A percentile compares a stretch with the other conserved stretches of the same genome.
Conservation (phyloP, 129 eudicot genomes). For the Tagetes erecta region DNA sequence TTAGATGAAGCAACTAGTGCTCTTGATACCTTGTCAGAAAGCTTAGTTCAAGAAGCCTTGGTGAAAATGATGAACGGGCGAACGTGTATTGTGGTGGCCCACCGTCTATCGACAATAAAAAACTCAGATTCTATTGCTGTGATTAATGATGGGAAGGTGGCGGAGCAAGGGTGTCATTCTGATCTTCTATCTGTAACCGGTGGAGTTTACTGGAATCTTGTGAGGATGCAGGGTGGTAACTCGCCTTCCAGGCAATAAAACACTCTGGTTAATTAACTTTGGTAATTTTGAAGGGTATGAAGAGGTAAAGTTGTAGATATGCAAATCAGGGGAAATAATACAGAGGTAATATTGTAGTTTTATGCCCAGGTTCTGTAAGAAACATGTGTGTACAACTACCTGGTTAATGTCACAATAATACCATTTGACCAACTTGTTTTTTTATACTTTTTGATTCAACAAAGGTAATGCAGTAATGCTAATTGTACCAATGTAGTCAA, state of each 20-base stretch:
- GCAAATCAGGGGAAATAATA: constrained; percentile 10
- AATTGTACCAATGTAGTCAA: background rate
- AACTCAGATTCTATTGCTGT: constrained; percentile 61
- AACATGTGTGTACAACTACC: constrained; percentile 11
- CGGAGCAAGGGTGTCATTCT: constrained; percentile 67
- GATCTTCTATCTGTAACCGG: constrained; percentile 49
- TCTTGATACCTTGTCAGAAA: constrained; percentile 62
- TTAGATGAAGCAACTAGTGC: constrained; percentile 78
- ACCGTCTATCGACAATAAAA: constrained; percentile 69
- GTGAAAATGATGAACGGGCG: constrained; percentile 67
- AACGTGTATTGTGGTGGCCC: constrained; percentile 72
- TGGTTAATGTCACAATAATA: background rate
- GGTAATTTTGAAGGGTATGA: background rate
- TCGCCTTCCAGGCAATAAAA: constrained; percentile 33
- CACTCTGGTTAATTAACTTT: background rate
- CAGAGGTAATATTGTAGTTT: background rate
- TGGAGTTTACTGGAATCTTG: constrained; percentile 55
- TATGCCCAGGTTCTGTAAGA: constrained; percentile 12
- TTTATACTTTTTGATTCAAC: background rate
- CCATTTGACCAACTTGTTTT: background rate
- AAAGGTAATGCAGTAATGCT: background rate
- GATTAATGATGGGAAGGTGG: constrained; percentile 62
- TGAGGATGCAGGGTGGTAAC: constrained; percentile 49
- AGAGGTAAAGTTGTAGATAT: background rate
- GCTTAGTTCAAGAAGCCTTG: constrained; percentile 71